Evolutionary conservation across 2,329 filamentous ascomycete genomes (phyloP), one percentile per base, ranked within the genome.

Genomic region (Drechslerella stenobrocha): DNA sequence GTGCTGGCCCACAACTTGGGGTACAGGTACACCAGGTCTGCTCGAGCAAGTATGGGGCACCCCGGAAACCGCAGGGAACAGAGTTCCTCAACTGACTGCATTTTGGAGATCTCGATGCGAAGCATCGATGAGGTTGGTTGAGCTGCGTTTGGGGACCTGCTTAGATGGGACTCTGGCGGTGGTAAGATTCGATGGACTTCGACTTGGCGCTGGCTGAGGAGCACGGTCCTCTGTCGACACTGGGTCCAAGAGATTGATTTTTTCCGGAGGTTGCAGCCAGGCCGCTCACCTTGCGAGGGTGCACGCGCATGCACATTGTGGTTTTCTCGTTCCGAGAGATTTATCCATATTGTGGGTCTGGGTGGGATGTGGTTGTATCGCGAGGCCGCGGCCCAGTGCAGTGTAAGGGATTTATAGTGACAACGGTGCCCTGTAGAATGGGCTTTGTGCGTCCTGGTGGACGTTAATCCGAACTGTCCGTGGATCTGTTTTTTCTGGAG

Each of bases 381-480:
- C 23, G 48, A 46, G 51, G 3, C 20, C 28, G 51, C 51, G 44
- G 18, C 34, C 15, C 50, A 46, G 32, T 48, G 40, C 23, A 8
- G 20, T 42, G 37, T 13, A 42, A 20, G 63, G 55, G 55, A 60
- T 59, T 67, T 67, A 67, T 60, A 67, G 53, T 50, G 55, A 53
- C 44, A 37, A 55, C 32, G 42, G 28, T 47, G 50, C 63, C 63
- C 55, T 59, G 50, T 42, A 46, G 4, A 24, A 22, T 15, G 55
- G 28, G 5, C 11, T 30, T 30, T 5, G 28, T 11, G 28, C 11
- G 28, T 5, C 5, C 28, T 11, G 11, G 28, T n/a, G n/a, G n/a
- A n/a, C n/a, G n/a, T n/a, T n/a, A n/a, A n/a, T n/a, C n/a, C n/a
- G n/a, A n/a, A n/a, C n/a, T n/a, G n/a, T n/a, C n/a, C n/a, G n/a